Conservation (phyloP, 495 filamentous ascomycete species). For the Patellaria atrata region DNA sequence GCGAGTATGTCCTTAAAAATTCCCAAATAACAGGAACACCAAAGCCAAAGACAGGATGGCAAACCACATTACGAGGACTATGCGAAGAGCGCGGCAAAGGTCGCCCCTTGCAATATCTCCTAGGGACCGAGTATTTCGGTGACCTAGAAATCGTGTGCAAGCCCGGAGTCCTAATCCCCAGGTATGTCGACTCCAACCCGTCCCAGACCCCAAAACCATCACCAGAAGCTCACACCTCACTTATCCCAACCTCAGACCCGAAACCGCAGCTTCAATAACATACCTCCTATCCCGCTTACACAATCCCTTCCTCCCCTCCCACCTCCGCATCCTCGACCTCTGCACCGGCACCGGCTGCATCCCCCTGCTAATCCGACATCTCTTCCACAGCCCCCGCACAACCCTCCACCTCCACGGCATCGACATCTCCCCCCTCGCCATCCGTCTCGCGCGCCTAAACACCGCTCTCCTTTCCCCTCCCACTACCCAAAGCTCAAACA, state of each 20-base stretch:
- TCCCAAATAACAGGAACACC: conserved; percentile 8
- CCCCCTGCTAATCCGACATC: conserved; percentile 50
- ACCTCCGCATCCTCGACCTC: conserved; percentile 58
- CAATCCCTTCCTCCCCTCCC: conserved; percentile 4
- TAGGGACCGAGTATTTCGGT: conserved; percentile 83
- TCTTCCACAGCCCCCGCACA: conserved; percentile 28
- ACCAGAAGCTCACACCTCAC: not conserved
- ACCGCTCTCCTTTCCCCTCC: not conserved
- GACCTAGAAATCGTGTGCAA: conserved; percentile 62
- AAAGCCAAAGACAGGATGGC: conserved; percentile 6
- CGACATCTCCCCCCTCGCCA: conserved; percentile 46
- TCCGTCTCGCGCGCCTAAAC: conserved; percentile 49
- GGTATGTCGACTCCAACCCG: conserved; percentile 31
- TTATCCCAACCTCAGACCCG: conserved; percentile 15
- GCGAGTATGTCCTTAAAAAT: conserved; percentile 38
- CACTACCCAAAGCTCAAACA: too few species aligned
- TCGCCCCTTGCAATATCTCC: conserved; percentile 73
- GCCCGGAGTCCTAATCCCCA: conserved; percentile 69
- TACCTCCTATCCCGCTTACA: conserved; percentile 10
- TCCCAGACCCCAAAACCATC: not conserved
- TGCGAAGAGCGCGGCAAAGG: conserved; percentile 47
- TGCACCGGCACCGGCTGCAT: conserved; percentile 92
- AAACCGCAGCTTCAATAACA: conserved; percentile 26
- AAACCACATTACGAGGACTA: conserved; percentile 10
- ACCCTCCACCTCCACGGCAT: conserved; percentile 29